Percentiles rank a stretch among this genome's conserved stretches.
These are phyloP conservation scores for Asterionellopsis glacialis DNA, from an alignment of 108 stramenopile genomes.

Conservation along the genomic window DNA sequence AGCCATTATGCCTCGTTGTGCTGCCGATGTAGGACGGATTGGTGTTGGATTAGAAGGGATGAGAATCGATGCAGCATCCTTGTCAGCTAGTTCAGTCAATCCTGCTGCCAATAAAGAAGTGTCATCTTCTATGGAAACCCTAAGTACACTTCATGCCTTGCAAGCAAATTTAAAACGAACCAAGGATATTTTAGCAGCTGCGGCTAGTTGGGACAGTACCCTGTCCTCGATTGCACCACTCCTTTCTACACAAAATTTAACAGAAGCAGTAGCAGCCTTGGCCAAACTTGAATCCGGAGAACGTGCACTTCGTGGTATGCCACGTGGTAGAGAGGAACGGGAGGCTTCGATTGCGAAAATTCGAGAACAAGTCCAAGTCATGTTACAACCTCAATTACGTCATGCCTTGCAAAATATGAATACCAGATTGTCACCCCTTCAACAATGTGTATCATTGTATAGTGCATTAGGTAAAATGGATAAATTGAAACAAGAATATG, in stretches of 20 bases:
- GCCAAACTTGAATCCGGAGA: constrained; percentile 57
- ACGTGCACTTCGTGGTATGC: constrained; percentile 69
- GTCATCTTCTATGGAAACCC: constrained; percentile 54
- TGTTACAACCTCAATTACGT: constrained; percentile 67
- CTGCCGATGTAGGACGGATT: constrained; percentile 66
- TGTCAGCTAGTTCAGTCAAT: constrained; percentile 2
- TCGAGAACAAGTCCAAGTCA: constrained; percentile 52
- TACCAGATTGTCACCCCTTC: constrained; percentile 65
- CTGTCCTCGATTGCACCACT: constrained; percentile 51
- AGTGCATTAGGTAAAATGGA: constrained; percentile 60
- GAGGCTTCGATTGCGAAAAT: constrained; percentile 41
- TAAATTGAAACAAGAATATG: constrained; percentile 73
- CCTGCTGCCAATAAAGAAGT: constrained; percentile 23
- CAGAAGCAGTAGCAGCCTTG: constrained; percentile 60
- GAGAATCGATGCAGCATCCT: constrained; percentile 42
- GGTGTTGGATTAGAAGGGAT: constrained; percentile 66
- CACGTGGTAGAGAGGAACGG: constrained; percentile 52
- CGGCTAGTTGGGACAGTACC: constrained; percentile 76
- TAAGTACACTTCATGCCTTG: constrained; percentile 69
- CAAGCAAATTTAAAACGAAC: constrained; percentile 53
- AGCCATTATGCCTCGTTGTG: constrained; percentile 79
- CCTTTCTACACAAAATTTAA: constrained; percentile 41
- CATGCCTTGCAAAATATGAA: constrained; percentile 73
- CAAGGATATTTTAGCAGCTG: constrained; percentile 66
- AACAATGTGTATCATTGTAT: constrained; percentile 76